Conservation (phyloP, 768 basidiomycete species). For the Leccinum sublutescens region DNA sequence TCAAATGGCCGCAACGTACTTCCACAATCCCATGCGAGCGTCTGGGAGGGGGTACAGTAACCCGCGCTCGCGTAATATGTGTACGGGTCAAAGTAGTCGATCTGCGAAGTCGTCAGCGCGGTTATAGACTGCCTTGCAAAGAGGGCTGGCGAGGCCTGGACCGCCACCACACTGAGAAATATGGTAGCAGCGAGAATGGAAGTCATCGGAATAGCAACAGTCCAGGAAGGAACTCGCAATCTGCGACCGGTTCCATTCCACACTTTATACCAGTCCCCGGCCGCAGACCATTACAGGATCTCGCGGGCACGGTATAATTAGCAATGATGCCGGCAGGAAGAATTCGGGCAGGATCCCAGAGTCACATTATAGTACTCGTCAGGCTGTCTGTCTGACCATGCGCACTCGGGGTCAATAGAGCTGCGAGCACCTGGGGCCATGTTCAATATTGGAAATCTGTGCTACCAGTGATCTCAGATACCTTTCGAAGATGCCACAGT, state of each 20-base stretch:
- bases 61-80: constrained; percentile 50
- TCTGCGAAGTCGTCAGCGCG: constrained; percentile 39
- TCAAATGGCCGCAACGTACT: background rate
- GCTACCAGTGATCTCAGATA: background rate
- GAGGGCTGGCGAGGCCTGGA: constrained; percentile 27
- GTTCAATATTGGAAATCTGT: background rate
- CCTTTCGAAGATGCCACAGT: background rate
- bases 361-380: background rate
- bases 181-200: constrained; percentile 13
- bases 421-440: background rate
- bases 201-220: constrained; percentile 12
- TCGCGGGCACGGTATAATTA: background rate
- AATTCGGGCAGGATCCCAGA: background rate
- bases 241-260: background rate
- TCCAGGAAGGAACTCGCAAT: background rate
- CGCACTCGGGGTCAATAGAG: background rate
- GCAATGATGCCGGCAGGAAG: background rate
- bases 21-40: constrained; percentile 18
- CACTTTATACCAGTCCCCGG: background rate
- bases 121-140: constrained; percentile 38
- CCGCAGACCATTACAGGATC: background rate
- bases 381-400: background rate
- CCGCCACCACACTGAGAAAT: constrained; percentile 16
- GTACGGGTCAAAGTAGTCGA: constrained; percentile 46
- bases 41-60: constrained; percentile 36